A percentile compares a stretch with the other conserved stretches of the same genome.
phyloP scores from a whole-genome alignment of 345 rosid species.

The Lepidium sativum region DNA sequence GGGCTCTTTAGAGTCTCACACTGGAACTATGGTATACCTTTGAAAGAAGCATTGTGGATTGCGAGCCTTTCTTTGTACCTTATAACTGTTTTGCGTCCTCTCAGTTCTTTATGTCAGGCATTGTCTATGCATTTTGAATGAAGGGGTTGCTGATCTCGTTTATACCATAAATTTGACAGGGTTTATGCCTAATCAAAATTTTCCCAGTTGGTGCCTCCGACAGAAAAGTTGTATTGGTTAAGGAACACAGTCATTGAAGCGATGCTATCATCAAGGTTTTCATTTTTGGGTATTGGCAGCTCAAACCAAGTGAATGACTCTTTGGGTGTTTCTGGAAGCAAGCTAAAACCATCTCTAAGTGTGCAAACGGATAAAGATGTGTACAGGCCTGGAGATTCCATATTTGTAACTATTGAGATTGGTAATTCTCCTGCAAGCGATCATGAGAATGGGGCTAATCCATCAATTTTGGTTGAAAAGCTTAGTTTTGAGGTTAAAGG shows the following conservation, averaged over 20 bases:
- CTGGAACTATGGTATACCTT: background rate
- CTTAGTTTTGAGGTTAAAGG: conserved; percentile 86
- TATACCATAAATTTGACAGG: conserved; percentile 12
- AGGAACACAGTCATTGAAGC: conserved; percentile 6
- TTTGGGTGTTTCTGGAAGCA: conserved; percentile 21
- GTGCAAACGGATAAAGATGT: conserved; percentile 65
- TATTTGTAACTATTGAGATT: conserved; percentile 61
- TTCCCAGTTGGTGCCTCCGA: background rate
- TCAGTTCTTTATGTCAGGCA: background rate
- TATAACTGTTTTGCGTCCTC: background rate
- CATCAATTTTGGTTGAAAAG: conserved; percentile 55
- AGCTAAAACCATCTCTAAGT: conserved; percentile 39
- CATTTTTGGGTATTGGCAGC: conserved; percentile 28
- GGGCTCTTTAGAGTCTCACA: background rate
- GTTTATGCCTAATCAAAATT: background rate
- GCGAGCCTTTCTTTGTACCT: background rate
- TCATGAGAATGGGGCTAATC: conserved; percentile 10
- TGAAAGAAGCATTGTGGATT: conserved; percentile 3
- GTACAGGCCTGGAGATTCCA: conserved; percentile 79
- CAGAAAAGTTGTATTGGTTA: background rate
- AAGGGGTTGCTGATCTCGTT: background rate
- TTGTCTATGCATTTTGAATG: background rate
- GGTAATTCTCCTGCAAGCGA: conserved; percentile 28
- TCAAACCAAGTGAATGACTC: conserved; percentile 24
- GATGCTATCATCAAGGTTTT: conserved; percentile 33